Base-by-base conservation (phyloP, 345 rosid species). In the Populus pruinosa region DNA sequence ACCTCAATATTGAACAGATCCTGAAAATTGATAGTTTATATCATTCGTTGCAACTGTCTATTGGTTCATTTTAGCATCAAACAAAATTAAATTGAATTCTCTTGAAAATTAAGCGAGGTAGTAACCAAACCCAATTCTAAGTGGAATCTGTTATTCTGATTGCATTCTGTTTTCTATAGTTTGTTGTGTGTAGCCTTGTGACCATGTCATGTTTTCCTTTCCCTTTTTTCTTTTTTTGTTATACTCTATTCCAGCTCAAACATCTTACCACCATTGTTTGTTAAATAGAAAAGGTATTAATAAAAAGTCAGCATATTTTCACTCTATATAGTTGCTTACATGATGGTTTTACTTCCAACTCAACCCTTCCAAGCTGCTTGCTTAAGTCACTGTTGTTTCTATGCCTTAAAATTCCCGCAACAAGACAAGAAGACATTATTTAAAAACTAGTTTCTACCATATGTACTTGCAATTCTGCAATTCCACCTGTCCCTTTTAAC, bases 51-150 rank as follows among this genome's bases (percentile, higher is more conserved):
- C 78, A 49, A 27, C 18, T 75, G 68, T 41, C 65, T 56, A 8
- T 69, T 69, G 71, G 16, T 79, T 71, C 78, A 27, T 35, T 78
- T 74, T 80, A 74, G 33, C 43, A 61, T 66, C 25, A 74, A 55
- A 56, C 14, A 36, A 49, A 70, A 49, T 67, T n/a, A 17, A 65
- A 9, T 35, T 35, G 41, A 38, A 17, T 33, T 41, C 4, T 35
- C 39, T 21, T 38, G 67, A n/a, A 25, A 6, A 21, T 72, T 27
- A 70, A 62, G 62, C 18, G 44, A 56, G 63, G 66, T 50, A 63
- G 72, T 72, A 62, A 76, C 18, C 10, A 53, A 2, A 25, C 35
- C 35, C 8, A 18, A 4, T 14, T 3, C 16, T 14, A 47, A 53
- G 59, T 53, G 21, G 59, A 53, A 18, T 53, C 59, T 18, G 59